Evolutionary conservation across 306 rosid species (phyloP), one percentile per base, ranked within the genome.

Genomic region (Rosa multiflora): DNA sequence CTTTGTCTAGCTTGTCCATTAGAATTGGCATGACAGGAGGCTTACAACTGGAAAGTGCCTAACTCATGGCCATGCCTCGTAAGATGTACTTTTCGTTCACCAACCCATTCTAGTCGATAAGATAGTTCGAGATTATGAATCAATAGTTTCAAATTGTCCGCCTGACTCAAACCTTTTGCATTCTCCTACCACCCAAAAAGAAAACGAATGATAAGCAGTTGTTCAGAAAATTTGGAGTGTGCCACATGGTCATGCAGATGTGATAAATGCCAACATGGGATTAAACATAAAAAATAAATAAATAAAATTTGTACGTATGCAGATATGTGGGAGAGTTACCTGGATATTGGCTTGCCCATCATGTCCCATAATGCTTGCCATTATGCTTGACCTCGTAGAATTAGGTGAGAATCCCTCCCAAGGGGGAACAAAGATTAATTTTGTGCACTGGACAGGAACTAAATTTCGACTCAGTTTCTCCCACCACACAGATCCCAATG

Each of bases 331-430:
- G 52, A 70, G 73, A 80, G 75, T 69, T 85, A 94, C 98, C 97
- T 85, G 86, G 35, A 75, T 72, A 55, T 84, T 83, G 76, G 78
- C 74, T 75, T 84, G 86, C 79, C 76, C 67, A 67, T 86, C 91
- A 61, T 78, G 81, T 81, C 86, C 97, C 82, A 82, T 81, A 75
- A 93, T 87, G 87, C 85, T 89, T 63, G 93, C 97, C 92, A 94
- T 94, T 74, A 94, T 88, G 88, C 99, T 95, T 76, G 93, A 90
- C 75, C 97, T 90, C 68, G 97, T 88, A 84, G 97, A 86, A 85
- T 92, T 95, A n/a, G 99, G 96, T 14, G 98, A 95, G 86, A 95
- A 92, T 86, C 99, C 99, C 70, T 95, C 99, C 97, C 99, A 95
- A 44, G 99, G 99, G 69, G 97, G 97, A 80, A 95, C 92, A 82